These are phyloP conservation scores for Fusarium sp. DNA, from an alignment of 2,329 filamentous ascomycete species.

Conservation along the genomic window DNA sequence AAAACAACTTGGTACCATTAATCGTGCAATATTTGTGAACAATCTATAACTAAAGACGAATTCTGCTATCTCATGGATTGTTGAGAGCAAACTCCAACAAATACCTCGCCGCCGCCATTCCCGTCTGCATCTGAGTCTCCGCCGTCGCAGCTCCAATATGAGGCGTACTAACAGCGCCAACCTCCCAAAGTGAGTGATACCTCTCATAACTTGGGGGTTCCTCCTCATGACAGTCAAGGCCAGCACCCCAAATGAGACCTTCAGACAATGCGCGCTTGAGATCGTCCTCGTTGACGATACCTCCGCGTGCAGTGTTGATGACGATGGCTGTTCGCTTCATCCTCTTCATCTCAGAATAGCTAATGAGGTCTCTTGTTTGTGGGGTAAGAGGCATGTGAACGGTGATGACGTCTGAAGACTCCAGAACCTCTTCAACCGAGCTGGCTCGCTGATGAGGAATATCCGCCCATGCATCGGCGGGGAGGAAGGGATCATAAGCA, in stretches of 20 bases:
- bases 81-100: slow-evolving; percentile 33
- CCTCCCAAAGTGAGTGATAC: slow-evolving; percentile 48
- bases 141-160: slow-evolving; percentile 58
- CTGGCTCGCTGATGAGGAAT: slow-evolving; percentile 45
- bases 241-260: slow-evolving; percentile 51
- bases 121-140: slow-evolving; percentile 45
- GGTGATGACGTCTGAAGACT: slow-evolving; percentile 47
- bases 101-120: slow-evolving; percentile 39
- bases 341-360: slow-evolving; percentile 41
- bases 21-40: background rate
- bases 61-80: background rate
- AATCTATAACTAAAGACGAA: background rate
- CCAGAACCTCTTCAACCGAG: slow-evolving; percentile 47
- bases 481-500: slow-evolving; percentile 50
- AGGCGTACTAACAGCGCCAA: slow-evolving; percentile 54
- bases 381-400: slow-evolving; percentile 51
- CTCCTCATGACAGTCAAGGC: slow-evolving; percentile 52
- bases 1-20: background rate
- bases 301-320: slow-evolving; percentile 53
- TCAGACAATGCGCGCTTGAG: slow-evolving; percentile 46
- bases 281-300: slow-evolving; percentile 52
- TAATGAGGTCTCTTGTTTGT: slow-evolving; percentile 47
- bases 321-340: slow-evolving; percentile 54
- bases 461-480: slow-evolving; percentile 46
- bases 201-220: slow-evolving; percentile 51